These are phyloP conservation scores for Phytophthora sansomeana DNA, from an alignment of 352 stramenopile species.

Conservation along the genomic window DNA sequence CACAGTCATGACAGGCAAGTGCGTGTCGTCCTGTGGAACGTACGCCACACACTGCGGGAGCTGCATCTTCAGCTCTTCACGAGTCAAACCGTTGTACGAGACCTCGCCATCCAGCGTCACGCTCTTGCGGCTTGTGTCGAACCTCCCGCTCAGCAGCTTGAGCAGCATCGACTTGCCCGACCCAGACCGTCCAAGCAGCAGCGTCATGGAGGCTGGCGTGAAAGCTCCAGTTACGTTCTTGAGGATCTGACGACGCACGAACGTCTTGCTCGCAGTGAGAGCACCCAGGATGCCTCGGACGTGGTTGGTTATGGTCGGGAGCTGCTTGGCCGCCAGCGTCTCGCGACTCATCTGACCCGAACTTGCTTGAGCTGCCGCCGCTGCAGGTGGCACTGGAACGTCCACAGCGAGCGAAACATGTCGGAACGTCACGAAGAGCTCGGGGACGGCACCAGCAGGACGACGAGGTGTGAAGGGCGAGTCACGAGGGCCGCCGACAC, in stretches of 20 bases:
- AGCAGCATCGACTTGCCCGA: constrained; percentile 61
- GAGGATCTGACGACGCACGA: constrained; percentile 51
- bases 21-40: constrained; percentile 72
- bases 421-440: constrained; percentile 45
- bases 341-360: constrained; percentile 40
- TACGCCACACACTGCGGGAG: constrained; percentile 59
- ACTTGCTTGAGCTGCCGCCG: constrained; percentile 27
- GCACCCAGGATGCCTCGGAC: constrained; percentile 43
- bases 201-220: constrained; percentile 53
- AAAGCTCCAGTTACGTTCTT: constrained; percentile 51
- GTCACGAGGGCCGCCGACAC: constrained; percentile 6
- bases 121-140: constrained; percentile 27
- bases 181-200: constrained; percentile 58
- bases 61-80: constrained; percentile 33
- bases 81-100: constrained; percentile 51
- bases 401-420: constrained; percentile 47
- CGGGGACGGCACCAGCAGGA: constrained; percentile 32
- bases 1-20: constrained; percentile 90
- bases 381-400: constrained; percentile 30
- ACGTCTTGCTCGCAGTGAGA: constrained; percentile 48
- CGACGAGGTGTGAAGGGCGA: constrained; percentile 40
- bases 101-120: constrained; percentile 45
- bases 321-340: constrained; percentile 44
- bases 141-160: constrained; percentile 49
- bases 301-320: constrained; percentile 65